Conservation (phyloP, 2,329 filamentous ascomycete species). For the Colletotrichum musicola region DNA sequence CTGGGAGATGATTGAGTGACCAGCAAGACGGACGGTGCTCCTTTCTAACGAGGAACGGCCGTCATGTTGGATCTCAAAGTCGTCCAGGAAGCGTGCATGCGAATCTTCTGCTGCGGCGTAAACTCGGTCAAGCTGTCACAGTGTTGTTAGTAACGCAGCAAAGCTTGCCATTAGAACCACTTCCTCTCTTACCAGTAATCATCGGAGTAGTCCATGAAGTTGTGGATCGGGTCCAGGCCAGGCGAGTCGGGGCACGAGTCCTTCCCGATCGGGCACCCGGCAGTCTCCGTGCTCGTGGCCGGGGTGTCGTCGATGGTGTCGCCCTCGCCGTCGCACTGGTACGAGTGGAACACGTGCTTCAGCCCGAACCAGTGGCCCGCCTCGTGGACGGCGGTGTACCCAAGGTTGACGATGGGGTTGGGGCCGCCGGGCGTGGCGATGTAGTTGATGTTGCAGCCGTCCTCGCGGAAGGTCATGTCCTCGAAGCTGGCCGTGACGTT, state of each 20-base stretch:
- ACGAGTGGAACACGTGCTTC: slow-evolving; percentile 42
- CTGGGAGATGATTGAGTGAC: too few species aligned
- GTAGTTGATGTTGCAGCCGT: slow-evolving; percentile 37
- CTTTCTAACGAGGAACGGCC: too few species aligned
- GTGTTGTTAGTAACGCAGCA: background rate
- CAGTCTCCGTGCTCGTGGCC: slow-evolving; percentile 28
- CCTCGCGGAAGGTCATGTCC: slow-evolving; percentile 16
- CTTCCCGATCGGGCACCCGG: slow-evolving; percentile 52
- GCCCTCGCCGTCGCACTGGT: slow-evolving; percentile 46
- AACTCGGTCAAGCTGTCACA: background rate
- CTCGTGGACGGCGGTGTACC: slow-evolving; percentile 44
- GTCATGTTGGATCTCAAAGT: background rate
- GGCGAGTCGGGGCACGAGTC: slow-evolving; percentile 50
- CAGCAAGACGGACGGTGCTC: too few species aligned
- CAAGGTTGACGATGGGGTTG: slow-evolving; percentile 35
- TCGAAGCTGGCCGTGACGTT: background rate
- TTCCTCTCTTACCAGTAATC: slow-evolving; percentile 45
- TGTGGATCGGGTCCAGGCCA: slow-evolving; percentile 52
- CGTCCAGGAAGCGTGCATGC: background rate
- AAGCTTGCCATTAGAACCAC: too few species aligned
- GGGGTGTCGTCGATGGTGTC: slow-evolving; percentile 53
- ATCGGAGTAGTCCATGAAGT: slow-evolving; percentile 56
- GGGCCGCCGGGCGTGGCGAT: slow-evolving; percentile 7
- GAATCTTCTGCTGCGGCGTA: background rate
- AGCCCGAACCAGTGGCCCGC: slow-evolving; percentile 34